A percentile compares a stretch with the other conserved stretches of the same genome.
Conservation (phyloP, 2,329 filamentous ascomycete species). For the Phaeosphaeria sp. region DNA sequence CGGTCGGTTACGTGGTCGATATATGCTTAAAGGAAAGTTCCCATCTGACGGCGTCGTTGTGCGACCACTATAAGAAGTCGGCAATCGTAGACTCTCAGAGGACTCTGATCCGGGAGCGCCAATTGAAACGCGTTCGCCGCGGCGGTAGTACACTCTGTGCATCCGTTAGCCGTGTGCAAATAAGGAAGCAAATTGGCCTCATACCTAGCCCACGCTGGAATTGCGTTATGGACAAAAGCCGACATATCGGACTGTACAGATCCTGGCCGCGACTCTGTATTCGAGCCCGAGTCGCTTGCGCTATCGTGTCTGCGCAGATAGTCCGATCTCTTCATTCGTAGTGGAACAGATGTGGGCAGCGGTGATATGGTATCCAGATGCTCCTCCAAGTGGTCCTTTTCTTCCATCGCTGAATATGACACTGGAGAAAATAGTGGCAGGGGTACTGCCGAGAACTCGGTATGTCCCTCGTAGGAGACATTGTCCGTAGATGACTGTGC, state of each 20-base stretch:
- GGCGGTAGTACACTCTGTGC: constrained; percentile 45
- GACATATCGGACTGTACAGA: constrained; percentile 46
- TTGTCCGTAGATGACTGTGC: constrained; percentile 43
- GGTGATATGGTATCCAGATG: constrained; percentile 49
- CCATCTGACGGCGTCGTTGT: constrained; percentile 46
- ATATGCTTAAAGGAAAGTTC: constrained; percentile 46
- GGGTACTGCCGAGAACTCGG: constrained; percentile 43
- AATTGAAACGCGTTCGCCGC: constrained; percentile 44
- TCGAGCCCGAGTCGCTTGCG: constrained; percentile 41
- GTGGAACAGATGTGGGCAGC: constrained; percentile 44
- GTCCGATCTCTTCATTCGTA: constrained; percentile 48
- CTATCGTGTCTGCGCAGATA: constrained; percentile 42
- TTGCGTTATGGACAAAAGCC: constrained; percentile 42
- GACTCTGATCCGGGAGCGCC: constrained; percentile 44
- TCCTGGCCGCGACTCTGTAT: constrained; percentile 42
- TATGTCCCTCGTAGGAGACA: constrained; percentile 31
- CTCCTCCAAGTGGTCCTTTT: constrained; percentile 42
- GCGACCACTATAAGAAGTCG: constrained; percentile 45
- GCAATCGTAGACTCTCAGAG: constrained; percentile 37
- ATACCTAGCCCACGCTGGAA: constrained; percentile 49
- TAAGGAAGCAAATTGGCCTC: neutral
- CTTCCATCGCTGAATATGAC: constrained; percentile 30
- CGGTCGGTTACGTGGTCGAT: constrained; percentile 48
- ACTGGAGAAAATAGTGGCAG: constrained; percentile 44
- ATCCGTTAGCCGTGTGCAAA: constrained; percentile 13